These are phyloP conservation scores for Phytopythium boreale DNA, from an alignment of 352 stramenopile species.

Conservation along the genomic window DNA sequence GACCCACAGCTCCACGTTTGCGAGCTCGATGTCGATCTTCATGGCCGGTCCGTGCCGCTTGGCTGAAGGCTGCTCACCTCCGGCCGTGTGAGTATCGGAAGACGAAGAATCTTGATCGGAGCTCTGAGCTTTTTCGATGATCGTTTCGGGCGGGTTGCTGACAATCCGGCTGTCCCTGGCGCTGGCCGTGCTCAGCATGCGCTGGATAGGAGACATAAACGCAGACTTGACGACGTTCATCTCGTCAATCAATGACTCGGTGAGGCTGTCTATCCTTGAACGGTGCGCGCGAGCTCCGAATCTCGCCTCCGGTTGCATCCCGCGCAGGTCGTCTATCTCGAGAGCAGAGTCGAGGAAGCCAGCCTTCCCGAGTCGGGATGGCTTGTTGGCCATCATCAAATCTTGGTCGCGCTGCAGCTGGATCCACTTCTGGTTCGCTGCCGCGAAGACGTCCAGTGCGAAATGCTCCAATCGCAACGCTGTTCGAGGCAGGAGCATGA, in stretches of 20 bases:
- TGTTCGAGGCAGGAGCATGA: conserved; percentile 50
- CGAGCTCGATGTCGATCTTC: conserved; percentile 44
- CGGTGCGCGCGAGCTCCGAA: conserved; percentile 26
- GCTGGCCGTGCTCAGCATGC: conserved; percentile 34
- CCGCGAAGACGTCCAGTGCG: conserved; percentile 42
- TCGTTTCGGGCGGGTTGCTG: not conserved
- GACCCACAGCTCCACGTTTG: conserved; percentile 62
- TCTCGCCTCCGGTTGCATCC: conserved; percentile 18
- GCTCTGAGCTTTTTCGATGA: not conserved
- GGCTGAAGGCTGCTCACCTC: not conserved
- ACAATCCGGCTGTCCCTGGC: conserved; percentile 19
- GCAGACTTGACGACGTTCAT: conserved; percentile 26
- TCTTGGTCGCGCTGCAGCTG: conserved; percentile 42
- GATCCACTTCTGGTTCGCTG: conserved; percentile 33
- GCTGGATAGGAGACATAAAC: conserved; percentile 42
- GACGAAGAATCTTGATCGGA: not conserved
- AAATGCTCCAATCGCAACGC: conserved; percentile 59
- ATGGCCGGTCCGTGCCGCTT: conserved; percentile 22
- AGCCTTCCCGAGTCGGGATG: conserved; percentile 15
- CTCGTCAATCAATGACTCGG: conserved; percentile 47
- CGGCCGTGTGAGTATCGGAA: not conserved
- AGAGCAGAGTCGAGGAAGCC: conserved; percentile 26
- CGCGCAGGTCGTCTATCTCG: conserved; percentile 22
- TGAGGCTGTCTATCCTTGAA: conserved; percentile 50
- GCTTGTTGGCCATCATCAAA: conserved; percentile 25